These are phyloP conservation scores for Alternaria longipes DNA, from an alignment of 2,329 filamentous ascomycete genomes.

Conservation along the genomic window DNA sequence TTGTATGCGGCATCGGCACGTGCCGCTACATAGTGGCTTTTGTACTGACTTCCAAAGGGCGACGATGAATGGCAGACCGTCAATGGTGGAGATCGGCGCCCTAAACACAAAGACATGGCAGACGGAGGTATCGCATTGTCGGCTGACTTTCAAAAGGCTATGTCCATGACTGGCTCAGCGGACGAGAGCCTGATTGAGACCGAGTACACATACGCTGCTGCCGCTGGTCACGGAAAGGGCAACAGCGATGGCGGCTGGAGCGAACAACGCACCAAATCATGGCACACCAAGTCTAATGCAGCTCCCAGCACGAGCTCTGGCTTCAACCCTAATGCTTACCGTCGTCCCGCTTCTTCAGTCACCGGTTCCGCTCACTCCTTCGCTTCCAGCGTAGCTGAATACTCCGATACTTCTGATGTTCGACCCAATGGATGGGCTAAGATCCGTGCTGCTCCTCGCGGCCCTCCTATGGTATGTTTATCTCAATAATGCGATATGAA, in stretches of 20 bases:
- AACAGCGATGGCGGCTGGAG: constrained; percentile 21
- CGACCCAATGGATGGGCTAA: constrained; percentile 39
- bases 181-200: constrained; percentile 31
- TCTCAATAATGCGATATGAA: background rate
- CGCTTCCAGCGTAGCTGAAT: constrained; percentile 38
- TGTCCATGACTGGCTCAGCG: constrained; percentile 23
- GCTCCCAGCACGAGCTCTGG: constrained; percentile 18
- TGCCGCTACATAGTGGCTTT: too few species aligned
- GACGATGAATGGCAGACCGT: constrained; percentile 18
- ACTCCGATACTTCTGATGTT: constrained; percentile 22
- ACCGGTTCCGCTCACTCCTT: constrained; percentile 30
- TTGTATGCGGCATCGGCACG: background rate
- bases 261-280: constrained; percentile 31
- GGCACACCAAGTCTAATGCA: constrained; percentile 31
- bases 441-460: constrained; percentile 34
- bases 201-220: constrained; percentile 23
- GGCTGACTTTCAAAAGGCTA: constrained; percentile 21
- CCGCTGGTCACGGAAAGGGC: constrained; percentile 8
- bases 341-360: constrained; percentile 21
- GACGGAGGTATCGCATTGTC: constrained; percentile 30
- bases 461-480: constrained; percentile 28
- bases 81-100: constrained; percentile 6
- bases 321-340: constrained; percentile 33
- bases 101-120: constrained; percentile 4
- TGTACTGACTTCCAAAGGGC: constrained; percentile 25